These are phyloP conservation scores for Colletotrichum sp. DNA, from an alignment of 2,329 filamentous ascomycete genomes.

Conservation along the genomic window DNA sequence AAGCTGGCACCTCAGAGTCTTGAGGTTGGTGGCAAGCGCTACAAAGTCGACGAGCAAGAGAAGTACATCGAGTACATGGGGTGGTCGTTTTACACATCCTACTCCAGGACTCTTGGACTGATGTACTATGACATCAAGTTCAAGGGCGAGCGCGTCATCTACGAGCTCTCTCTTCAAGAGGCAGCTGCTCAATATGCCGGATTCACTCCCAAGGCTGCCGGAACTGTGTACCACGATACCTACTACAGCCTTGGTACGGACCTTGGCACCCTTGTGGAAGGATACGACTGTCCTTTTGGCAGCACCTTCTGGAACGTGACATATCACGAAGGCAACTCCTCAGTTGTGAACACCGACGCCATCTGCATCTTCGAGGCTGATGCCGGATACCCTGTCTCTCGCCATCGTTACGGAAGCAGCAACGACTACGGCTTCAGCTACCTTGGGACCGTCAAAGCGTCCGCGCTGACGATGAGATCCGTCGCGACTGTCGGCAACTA, in stretches of 20 bases:
- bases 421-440: constrained; percentile 32
- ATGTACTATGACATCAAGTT: constrained; percentile 55
- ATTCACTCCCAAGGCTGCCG: constrained; percentile 46
- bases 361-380: constrained; percentile 46
- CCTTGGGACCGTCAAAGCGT: constrained; percentile 35
- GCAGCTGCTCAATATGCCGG: constrained; percentile 58
- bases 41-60: constrained; percentile 46
- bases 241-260: constrained; percentile 39
- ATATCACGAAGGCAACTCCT: constrained; percentile 33
- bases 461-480: constrained; percentile 26
- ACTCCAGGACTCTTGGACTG: constrained; percentile 47
- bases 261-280: constrained; percentile 41
- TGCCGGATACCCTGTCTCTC: constrained; percentile 38
- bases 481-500: constrained; percentile 44
- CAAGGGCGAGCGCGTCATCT: constrained; percentile 54
- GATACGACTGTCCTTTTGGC: constrained; percentile 45
- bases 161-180: constrained; percentile 58
- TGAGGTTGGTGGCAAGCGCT: constrained; percentile 43
- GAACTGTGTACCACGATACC: constrained; percentile 47
- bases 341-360: constrained; percentile 32
- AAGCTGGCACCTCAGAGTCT: constrained; percentile 38
- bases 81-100: constrained; percentile 56
- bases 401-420: constrained; percentile 32
- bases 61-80: constrained; percentile 58
- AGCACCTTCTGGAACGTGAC: constrained; percentile 39